Evolutionary conservation across 306 rosid genomes (phyloP).

Genomic region (Glycyrrhiza uralensis): DNA sequence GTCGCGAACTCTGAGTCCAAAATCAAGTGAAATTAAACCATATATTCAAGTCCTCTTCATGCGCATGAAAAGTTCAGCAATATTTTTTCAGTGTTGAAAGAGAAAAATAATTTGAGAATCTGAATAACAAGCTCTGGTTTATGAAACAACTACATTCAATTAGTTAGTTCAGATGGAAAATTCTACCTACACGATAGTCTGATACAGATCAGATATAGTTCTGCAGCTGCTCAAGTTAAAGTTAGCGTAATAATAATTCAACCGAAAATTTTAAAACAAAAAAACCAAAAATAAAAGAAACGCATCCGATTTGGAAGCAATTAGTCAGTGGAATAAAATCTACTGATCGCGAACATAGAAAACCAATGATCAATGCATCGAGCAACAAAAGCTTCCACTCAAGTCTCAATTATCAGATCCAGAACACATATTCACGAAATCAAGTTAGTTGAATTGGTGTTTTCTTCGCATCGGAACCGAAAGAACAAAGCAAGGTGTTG

Average conservation of each 20-base stretch:
- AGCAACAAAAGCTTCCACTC: not conserved
- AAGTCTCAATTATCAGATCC: not conserved
- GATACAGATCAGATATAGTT: constrained; percentile 19
- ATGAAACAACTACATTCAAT: not conserved
- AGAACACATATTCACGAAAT: not conserved
- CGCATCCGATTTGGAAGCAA: not conserved
- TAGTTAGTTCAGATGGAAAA: not conserved
- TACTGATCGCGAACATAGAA: not conserved
- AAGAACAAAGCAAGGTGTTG: not conserved
- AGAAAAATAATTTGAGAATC: not conserved
- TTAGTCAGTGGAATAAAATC: not conserved
- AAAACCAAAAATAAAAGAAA: not conserved
- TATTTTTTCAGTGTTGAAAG: not conserved
- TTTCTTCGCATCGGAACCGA: not conserved
- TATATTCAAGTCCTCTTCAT: not conserved
- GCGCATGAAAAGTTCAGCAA: not conserved
- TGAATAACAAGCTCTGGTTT: not conserved
- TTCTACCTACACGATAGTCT: not conserved
- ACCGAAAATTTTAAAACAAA: not conserved
- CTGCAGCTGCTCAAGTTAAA: no score
- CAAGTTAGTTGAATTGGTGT: not conserved
- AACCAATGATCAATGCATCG: not conserved
- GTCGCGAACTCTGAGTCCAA: not conserved
- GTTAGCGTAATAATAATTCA: not conserved
- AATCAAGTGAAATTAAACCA: constrained; percentile 8